phyloP scores from a whole-genome alignment of 1,284 basidiomycete species.

The Trichosporon coremiiforme region DNA sequence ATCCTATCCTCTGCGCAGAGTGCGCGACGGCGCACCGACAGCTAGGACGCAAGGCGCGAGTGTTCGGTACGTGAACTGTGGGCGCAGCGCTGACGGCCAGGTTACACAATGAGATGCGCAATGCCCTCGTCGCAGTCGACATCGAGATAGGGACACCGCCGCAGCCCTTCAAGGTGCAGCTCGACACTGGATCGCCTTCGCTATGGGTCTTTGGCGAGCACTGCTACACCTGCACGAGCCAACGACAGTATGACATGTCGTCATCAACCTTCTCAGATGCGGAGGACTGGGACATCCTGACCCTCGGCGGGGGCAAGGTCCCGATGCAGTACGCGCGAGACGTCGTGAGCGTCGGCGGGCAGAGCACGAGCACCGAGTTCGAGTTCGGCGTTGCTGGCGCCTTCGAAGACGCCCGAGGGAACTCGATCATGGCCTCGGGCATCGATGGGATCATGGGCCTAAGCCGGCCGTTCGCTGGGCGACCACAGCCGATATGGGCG shows the following conservation, averaged over 20 bases:
- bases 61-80: not conserved
- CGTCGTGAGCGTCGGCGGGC: not conserved
- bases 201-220: conserved; percentile 52
- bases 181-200: conserved; percentile 64
- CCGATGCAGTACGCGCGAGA: not conserved
- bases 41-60: not conserved
- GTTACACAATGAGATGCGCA: conserved; percentile 12
- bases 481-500: not conserved
- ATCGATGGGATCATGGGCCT: conserved; percentile 2
- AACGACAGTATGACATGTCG: not conserved
- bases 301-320: not conserved
- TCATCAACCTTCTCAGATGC: not conserved
- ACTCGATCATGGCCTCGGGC: conserved; percentile 1
- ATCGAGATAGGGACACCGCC: conserved; percentile 41
- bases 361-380: not conserved
- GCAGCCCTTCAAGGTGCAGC: conserved; percentile 62
- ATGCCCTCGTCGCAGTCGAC: not conserved
- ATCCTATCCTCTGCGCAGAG: not conserved
- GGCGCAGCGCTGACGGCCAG: not conserved
- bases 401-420: not conserved
- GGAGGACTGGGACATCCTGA: not conserved
- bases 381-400: not conserved
- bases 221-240: conserved; percentile 8
- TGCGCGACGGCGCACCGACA: not conserved
- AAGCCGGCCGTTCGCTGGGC: not conserved